Base-by-base conservation (phyloP, 176 grass and related monocot species). In the Melocanna baccifera region DNA sequence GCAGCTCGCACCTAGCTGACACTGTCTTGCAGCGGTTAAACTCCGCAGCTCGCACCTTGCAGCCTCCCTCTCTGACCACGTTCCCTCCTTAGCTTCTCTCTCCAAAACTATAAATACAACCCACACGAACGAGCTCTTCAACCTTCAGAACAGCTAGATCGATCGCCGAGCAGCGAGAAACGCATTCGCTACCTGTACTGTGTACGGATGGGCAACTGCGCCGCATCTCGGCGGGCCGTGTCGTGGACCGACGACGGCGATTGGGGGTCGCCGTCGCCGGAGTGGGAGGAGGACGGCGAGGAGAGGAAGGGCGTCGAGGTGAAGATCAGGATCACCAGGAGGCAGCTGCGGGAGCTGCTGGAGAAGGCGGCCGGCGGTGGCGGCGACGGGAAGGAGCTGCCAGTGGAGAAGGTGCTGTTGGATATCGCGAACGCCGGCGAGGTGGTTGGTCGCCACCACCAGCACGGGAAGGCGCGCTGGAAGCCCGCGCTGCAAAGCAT, bases 281-380 rank as follows among this genome's bases (percentile, higher is more conserved):
- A 9, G 20, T 29, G 5, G 67, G 32, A 18, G 37, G 5, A 14
- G 29, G n/a, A 37, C 25, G 4, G 37, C 25, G 64, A 61, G 65
- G 81, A 20, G 74, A 69, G 40, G 14, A 22, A 45, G 71, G 78
- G 59, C 19, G 62, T 62, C 50, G 81, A 70, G 52, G 90, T 88
- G 82, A 88, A 69, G 86, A 53, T 91, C 18, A 88, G 83, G 56
- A 81, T 91, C 62, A 82, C 69, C 46, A 88, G 56, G 62, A 88
- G 68, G 76, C 86, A 57, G 69, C 75, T 88, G 52, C 79, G 58
- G 61, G 86, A 85, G 81, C 67, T 91, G 81, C 63, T 91, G 48
- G 86, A 67, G 66, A 58, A 23, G 66, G 62, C 63, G 61, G 68
- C 53, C 71, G 62, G 56, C n/a, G 83, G 36, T 28, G 73, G 37